Conservation (phyloP, 768 basidiomycete species). For the Podaxis pistillaris region DNA sequence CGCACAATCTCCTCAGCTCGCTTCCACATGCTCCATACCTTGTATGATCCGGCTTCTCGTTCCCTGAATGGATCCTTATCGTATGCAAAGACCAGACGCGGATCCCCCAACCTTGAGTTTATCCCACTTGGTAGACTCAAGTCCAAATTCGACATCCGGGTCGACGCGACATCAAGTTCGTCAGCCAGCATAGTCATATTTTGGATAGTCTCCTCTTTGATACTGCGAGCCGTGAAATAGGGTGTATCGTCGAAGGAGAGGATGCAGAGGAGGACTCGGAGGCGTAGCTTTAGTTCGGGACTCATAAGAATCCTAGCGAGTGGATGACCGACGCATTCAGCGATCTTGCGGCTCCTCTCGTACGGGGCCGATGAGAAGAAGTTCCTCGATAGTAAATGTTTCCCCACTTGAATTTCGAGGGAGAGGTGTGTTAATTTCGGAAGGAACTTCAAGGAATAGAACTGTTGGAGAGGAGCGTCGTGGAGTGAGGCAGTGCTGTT, state of each 20-base stretch:
- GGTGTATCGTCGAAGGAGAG: conserved; percentile 31
- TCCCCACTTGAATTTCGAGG: conserved; percentile 11
- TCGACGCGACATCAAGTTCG: background rate
- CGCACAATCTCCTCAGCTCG: conserved; percentile 13
- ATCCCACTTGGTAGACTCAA: background rate
- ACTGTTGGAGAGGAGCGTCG: conserved; percentile 22
- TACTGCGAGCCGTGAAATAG: conserved; percentile 17
- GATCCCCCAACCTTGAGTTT: conserved; percentile 21
- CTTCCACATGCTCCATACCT: conserved; percentile 11
- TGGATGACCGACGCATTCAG: conserved; percentile 10
- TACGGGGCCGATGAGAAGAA: background rate
- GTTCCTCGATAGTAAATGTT: background rate
- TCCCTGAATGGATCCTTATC: conserved; percentile 36
- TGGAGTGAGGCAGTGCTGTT: conserved; percentile 15
- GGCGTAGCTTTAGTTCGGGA: conserved; percentile 24
- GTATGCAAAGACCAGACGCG: conserved; percentile 36
- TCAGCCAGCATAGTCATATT: conserved; percentile 13
- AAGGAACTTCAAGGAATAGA: conserved; percentile 35
- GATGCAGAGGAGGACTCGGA: conserved; percentile 33
- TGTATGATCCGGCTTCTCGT: conserved; percentile 12
- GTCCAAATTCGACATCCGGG: background rate
- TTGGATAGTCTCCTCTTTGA: conserved; percentile 15
- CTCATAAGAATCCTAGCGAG: conserved; percentile 8
- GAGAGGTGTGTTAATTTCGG: conserved; percentile 16
- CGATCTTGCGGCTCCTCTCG: conserved; percentile 20